Base-by-base conservation (phyloP, 139 green algal genomes). In the Zygnema cylindricum region DNA sequence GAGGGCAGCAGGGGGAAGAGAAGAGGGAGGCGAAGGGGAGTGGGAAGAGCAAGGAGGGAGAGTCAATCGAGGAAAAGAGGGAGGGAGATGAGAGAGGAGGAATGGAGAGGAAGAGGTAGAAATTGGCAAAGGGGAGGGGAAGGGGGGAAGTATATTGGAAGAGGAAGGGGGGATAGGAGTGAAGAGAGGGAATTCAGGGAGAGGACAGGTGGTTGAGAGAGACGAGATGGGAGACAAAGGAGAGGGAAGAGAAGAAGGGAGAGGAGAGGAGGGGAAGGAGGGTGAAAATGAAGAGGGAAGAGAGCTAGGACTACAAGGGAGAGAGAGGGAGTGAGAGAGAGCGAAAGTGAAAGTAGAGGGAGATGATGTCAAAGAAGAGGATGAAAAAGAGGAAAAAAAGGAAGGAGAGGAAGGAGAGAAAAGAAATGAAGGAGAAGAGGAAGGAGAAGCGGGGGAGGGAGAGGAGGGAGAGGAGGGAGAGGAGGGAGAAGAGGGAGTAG, bases 251-350 rank as follows among this genome's bases (percentile, higher is more conserved):
- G 49, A 63, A 25, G 49, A 63, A 16, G 16, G 57, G 23, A 33
- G 33, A 54, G 3, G 84, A 32, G 33, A 25, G 16, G n/a, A 87
- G 32, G 22, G 1, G 76, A 81, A 38, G 16, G 42, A 1, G 33
- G 57, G 25, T 63, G 42, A 81, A 76, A 42, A 30, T 84, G 55
- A 43, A 79, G 71, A n/a, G 82, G 55, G 2, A 38, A 21, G 43
- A 57, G 69, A 3, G 42, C 30, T n/a, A 39, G 81, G 42, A 57
- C 57, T 54, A 85, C 33, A 39, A 32, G 77, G 11, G 7, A 22
- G 7, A 78, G 77, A 42, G 11, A 49, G 11, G 43, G 77, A 43
- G 25, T n/a, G n/a, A n/a, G n/a, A n/a, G n/a, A n/a, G n/a, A n/a
- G n/a, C n/a, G n/a, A n/a, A n/a, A n/a, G n/a, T n/a, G n/a, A 55